A percentile compares a stretch with the other conserved stretches of the same genome.
phyloP scores from a whole-genome alignment of 2,329 filamentous ascomycete species.

The Cytospora chrysosperma region DNA sequence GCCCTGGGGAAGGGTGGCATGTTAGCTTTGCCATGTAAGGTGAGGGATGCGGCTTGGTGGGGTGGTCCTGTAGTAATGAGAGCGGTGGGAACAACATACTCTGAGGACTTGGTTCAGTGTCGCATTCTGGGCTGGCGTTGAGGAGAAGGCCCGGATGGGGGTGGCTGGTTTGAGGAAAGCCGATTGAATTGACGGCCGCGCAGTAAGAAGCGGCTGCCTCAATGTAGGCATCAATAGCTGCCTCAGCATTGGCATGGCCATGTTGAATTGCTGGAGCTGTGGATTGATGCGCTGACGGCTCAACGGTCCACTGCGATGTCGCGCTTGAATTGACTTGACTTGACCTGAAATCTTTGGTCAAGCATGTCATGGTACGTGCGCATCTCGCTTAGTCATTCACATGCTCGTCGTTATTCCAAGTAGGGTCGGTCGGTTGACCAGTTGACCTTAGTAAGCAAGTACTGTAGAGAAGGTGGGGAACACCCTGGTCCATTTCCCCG shows the following conservation, averaged over 20 bases:
- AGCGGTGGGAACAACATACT: conserved; percentile 34
- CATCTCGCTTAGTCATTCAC: conserved; percentile 20
- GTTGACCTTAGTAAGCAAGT: too few species aligned
- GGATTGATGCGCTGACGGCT: neutral
- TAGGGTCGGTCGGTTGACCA: too few species aligned
- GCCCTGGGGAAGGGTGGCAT: conserved; percentile 48
- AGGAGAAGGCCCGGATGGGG: conserved; percentile 35
- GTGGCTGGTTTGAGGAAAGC: conserved; percentile 29
- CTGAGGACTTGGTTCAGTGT: conserved; percentile 74
- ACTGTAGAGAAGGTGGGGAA: too few species aligned
- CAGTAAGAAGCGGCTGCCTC: conserved; percentile 22
- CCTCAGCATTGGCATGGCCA: conserved; percentile 38
- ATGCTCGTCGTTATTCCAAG: conserved; percentile 10
- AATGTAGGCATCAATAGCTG: conserved; percentile 34
- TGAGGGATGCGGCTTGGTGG: neutral
- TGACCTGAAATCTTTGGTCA: conserved; percentile 19
- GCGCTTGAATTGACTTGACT: neutral
- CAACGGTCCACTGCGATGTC: neutral
- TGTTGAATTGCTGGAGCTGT: conserved; percentile 24
- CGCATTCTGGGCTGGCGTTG: conserved; percentile 52
- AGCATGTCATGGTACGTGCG: conserved; percentile 15
- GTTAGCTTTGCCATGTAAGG: conserved; percentile 20
- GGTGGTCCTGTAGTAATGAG: too few species aligned
- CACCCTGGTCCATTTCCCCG: conserved; percentile 15
- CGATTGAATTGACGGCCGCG: conserved; percentile 26